Percentiles rank a stretch among this genome's conserved stretches.
Conservation (phyloP, 2,329 filamentous ascomycete genomes). For the Talaromyces verruculosus region DNA sequence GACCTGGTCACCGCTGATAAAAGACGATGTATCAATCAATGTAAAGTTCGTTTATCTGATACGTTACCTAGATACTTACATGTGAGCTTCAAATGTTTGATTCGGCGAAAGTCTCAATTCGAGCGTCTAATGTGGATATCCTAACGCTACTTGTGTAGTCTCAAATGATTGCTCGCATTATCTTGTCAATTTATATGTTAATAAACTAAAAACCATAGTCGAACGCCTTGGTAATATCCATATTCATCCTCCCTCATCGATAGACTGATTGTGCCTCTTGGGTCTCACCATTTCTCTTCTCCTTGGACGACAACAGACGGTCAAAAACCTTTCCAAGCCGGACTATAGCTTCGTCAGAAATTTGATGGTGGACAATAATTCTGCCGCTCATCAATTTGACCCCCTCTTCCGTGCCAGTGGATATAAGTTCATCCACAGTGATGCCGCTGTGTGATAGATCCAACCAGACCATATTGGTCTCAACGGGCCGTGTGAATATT, state of each 20-base stretch:
- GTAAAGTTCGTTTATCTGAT: no score
- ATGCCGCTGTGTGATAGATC: not conserved
- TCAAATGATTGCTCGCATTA: not conserved
- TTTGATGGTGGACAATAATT: constrained; percentile 33
- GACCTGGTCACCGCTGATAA: no score
- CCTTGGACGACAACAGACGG: not conserved
- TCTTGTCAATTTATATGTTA: not conserved
- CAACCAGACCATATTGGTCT: constrained; percentile 27
- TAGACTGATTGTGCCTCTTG: not conserved
- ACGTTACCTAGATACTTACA: not conserved
- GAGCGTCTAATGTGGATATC: not conserved
- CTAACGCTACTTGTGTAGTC: not conserved
- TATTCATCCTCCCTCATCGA: not conserved
- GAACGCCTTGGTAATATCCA: not conserved
- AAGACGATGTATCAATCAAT: no score
- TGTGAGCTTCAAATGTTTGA: not conserved
- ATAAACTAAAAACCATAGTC: not conserved
- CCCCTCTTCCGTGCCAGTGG: not conserved
- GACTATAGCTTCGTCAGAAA: constrained; percentile 35
- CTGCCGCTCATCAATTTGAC: constrained; percentile 29
- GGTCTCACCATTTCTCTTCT: not conserved
- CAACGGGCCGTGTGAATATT: constrained; percentile 46
- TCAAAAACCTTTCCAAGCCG: not conserved
- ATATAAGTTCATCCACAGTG: not conserved
- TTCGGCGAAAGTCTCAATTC: not conserved